Percentiles rank a stretch among this genome's conserved stretches.
phyloP scores from a whole-genome alignment of 495 filamentous ascomycete species.

The Talaromyces ruber region DNA sequence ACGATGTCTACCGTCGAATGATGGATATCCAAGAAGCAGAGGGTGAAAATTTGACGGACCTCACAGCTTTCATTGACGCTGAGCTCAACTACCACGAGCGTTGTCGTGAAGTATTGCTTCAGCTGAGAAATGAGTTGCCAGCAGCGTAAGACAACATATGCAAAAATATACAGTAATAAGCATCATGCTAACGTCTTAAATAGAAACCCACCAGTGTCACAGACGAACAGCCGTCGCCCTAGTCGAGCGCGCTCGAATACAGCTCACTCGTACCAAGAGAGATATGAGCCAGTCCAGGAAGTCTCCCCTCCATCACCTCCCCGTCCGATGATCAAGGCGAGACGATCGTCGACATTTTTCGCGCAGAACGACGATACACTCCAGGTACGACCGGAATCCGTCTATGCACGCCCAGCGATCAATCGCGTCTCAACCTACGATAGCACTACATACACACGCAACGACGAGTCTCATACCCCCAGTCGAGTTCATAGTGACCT shows the following conservation, averaged over 20 bases:
- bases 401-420: constrained; percentile 31
- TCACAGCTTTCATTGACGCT: constrained; percentile 77
- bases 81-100: constrained; percentile 88
- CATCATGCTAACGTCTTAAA: constrained; percentile 19
- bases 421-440: constrained; percentile 48
- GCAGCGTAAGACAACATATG: constrained; percentile 36
- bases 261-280: constrained; percentile 51
- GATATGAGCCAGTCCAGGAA: constrained; percentile 50
- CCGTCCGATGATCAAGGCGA: constrained; percentile 58
- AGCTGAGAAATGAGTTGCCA: constrained; percentile 62
- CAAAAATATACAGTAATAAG: background rate
- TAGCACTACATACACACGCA: constrained; percentile 43
- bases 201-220: constrained; percentile 18
- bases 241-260: constrained; percentile 52
- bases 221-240: constrained; percentile 25
- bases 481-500: constrained; percentile 51
- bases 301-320: constrained; percentile 34
- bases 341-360: constrained; percentile 25
- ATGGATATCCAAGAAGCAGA: constrained; percentile 93
- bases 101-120: constrained; percentile 66
- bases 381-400: constrained; percentile 22
- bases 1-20: constrained; percentile 91
- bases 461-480: constrained; percentile 41
- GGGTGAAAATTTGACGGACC: constrained; percentile 70
- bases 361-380: constrained; percentile 20